Conservation (phyloP, 441 rosid genomes). For the Gossypium laxum region DNA sequence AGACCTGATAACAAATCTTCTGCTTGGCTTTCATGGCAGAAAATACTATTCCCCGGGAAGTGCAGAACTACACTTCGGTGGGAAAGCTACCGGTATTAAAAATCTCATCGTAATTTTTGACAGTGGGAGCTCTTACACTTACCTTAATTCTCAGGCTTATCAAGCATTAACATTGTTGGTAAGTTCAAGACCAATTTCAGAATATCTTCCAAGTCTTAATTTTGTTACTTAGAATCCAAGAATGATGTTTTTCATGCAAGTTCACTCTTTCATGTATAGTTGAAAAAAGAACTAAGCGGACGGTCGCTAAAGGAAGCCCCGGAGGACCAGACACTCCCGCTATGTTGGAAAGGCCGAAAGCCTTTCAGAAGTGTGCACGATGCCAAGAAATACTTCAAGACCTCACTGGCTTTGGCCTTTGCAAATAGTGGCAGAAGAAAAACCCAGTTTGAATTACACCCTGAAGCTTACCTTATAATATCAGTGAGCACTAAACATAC, state of each 20-base stretch:
- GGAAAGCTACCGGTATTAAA: neutral
- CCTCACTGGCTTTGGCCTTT: constrained; percentile 49
- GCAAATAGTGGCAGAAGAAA: constrained; percentile 34
- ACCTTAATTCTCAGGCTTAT: constrained; percentile 13
- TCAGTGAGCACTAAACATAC: constrained; percentile 44
- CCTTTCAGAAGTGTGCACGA: constrained; percentile 61
- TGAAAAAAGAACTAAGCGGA: constrained; percentile 32
- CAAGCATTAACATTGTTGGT: constrained; percentile 5
- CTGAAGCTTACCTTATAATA: constrained; percentile 67
- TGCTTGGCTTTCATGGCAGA: constrained; percentile 2
- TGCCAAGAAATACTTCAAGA: constrained; percentile 67
- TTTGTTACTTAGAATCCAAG: neutral
- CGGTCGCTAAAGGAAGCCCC: constrained; percentile 52
- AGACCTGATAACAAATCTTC: neutral
- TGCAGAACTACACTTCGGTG: neutral
- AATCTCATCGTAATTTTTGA: constrained; percentile 13
- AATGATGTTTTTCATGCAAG: neutral
- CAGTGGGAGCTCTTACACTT: constrained; percentile 18
- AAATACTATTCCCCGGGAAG: constrained; percentile 17
- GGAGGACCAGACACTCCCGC: constrained; percentile 61
- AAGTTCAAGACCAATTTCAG: constrained; percentile 3
- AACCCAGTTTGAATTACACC: constrained; percentile 50
- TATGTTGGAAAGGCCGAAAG: constrained; percentile 77
- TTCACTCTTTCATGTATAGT: neutral
- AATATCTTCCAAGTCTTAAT: neutral